Evolutionary conservation across 352 stramenopile species (phyloP).

Genomic region (Phytophthora uliginosa): DNA sequence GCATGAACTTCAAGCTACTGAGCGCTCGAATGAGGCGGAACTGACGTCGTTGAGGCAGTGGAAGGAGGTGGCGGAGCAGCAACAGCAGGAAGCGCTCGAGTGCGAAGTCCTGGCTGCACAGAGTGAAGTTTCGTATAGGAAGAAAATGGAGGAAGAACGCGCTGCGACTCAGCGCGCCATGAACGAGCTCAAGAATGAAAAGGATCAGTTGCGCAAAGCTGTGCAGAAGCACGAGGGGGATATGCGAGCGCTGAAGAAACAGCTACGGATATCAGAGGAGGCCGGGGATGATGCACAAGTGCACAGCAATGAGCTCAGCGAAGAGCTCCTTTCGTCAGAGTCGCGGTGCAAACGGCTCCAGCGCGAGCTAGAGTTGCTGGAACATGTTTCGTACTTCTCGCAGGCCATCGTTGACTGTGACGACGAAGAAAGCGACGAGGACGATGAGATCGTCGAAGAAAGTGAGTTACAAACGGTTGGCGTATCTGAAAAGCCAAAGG

Average conservation of each 20-base stretch:
- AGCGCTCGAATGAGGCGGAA: slow-evolving; percentile 48
- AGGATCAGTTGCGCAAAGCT: slow-evolving; percentile 27
- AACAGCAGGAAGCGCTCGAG: slow-evolving; percentile 56
- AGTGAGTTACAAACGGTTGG: slow-evolving; percentile 24
- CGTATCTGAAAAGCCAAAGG: slow-evolving; percentile 11
- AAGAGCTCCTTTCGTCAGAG: slow-evolving; percentile 70
- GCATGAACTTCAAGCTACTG: slow-evolving; percentile 41
- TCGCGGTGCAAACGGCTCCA: slow-evolving; percentile 77
- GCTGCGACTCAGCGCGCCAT: slow-evolving; percentile 35
- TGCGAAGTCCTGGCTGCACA: slow-evolving; percentile 46
- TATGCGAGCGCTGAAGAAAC: slow-evolving; percentile 39
- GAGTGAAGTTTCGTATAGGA: slow-evolving; percentile 50
- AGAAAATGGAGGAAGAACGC: slow-evolving; percentile 59
- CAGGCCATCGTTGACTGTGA: slow-evolving; percentile 75
- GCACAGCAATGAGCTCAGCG: slow-evolving; percentile 61
- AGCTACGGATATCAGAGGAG: slow-evolving; percentile 55
- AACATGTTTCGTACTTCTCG: slow-evolving; percentile 82
- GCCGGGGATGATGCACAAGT: slow-evolving; percentile 45
- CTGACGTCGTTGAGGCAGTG: slow-evolving; percentile 59
- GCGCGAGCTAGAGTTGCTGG: slow-evolving; percentile 78
- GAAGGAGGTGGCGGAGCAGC: slow-evolving; percentile 49
- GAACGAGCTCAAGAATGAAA: slow-evolving; percentile 41
- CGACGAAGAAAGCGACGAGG: slow-evolving; percentile 74
- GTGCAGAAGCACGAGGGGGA: slow-evolving; percentile 37
- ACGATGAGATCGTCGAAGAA: slow-evolving; percentile 55